Conservation (phyloP, 2,329 filamentous ascomycete genomes). For the Colletotrichum sp. region DNA sequence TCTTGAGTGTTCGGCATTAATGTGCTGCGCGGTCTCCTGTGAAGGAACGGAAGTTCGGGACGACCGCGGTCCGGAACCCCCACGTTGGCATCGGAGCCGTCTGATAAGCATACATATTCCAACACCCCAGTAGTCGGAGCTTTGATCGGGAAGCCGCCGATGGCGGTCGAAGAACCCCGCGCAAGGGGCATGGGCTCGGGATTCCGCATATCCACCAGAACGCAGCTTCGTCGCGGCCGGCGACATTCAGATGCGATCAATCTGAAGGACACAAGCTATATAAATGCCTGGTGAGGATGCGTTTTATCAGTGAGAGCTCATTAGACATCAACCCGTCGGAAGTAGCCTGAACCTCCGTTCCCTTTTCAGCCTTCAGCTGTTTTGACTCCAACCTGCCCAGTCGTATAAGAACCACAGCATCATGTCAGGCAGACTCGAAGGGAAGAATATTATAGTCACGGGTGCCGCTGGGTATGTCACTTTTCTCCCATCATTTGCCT, state of each 20-base stretch:
- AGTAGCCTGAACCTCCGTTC: neutral
- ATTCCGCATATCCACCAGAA: neutral
- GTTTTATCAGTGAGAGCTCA: neutral
- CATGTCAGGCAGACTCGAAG: slow-evolving; percentile 53
- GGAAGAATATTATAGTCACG: slow-evolving; percentile 75
- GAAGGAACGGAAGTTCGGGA: neutral
- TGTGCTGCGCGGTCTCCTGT: neutral
- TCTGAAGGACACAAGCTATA: neutral
- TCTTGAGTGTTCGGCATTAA: neutral
- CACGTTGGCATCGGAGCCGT: neutral
- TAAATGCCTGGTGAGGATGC: neutral
- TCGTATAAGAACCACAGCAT: neutral
- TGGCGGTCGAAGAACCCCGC: neutral
- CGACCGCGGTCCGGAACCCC: no score
- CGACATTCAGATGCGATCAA: neutral
- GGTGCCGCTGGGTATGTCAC: slow-evolving; percentile 78
- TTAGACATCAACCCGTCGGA: neutral
- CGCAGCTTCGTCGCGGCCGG: neutral
- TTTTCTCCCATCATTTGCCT: neutral
- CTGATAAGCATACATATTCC: neutral
- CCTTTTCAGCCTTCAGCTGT: neutral
- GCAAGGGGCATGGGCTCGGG: neutral
- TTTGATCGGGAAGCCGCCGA: neutral
- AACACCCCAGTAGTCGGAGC: neutral
- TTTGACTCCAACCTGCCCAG: fast-evolving